Base-by-base conservation (phyloP, 2,329 filamentous ascomycete species). In the Cladophialophora yegresii region DNA sequence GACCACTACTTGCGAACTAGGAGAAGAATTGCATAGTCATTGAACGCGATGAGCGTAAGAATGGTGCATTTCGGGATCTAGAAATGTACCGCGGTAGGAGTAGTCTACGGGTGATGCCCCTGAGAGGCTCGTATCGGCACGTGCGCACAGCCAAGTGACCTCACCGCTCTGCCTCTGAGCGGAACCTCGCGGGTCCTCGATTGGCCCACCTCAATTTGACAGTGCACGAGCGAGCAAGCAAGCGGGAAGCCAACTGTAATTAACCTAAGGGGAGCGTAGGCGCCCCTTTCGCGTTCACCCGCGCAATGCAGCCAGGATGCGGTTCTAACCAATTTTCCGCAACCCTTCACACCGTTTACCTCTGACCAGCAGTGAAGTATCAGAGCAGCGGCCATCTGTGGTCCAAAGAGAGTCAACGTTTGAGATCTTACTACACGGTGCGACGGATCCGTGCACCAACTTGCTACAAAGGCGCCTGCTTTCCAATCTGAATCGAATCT, bases 241-340 rank as follows among this genome's bases (percentile, higher is more conserved):
- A 28, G 26, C 26, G 36, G 36, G 36, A 43, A 43, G 6, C 16
- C 36, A n/a, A 43, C 36, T 20, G 36, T 43, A 28, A 3, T 28
- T 3, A 6, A 6, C 6, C n/a, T n/a, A n/a, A 43, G 36, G 13
- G 36, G 16, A 16, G 33, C 33, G 10, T 4, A 40, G 16, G 36
- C 36, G 36, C 47, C 47, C 47, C 47, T 50, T 50, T 50, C 47
- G 47, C 47, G 47, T 28, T 50, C 47, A 50, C 20, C 20, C 47
- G 47, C 47, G 47, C 47, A 50, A 50, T 50, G 47, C 47, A 50
- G 47, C 47, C 47, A 23, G 47, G 9, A 26, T 50, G 22, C 8
- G 47, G 9, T 26, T 28, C 47, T 43, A 43, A 50, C 47, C 47
- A 50, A 54, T 32, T 54, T 54, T 54, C 51, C 5, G 23, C 47